Base-by-base conservation (phyloP, 768 basidiomycete species). In the Trametes meyenii region DNA sequence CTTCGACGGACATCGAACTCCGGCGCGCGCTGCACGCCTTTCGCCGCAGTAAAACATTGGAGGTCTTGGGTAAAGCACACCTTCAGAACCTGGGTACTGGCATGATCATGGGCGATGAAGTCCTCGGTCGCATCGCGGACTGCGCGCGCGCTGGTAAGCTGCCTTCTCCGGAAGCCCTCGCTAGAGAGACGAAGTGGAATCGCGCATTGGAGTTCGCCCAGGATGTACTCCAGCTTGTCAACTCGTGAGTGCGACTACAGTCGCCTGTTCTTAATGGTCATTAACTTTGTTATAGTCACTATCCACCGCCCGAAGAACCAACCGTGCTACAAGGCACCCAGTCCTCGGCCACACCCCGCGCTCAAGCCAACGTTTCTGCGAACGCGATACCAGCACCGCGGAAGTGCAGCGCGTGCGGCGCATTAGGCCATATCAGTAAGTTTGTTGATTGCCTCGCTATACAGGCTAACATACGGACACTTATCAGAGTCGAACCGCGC, bases 81-180 rank as follows among this genome's bases (percentile, higher is more conserved):
- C 54, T 66, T 8, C 23, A 46, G 7, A 51, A 66, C 40, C 51
- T 66, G 14, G 69, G 70, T 6, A 45, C 66, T 0, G 51, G 67
- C 21, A 23, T 70, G 2, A 23, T 75, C 24, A 55, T 74, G 55
- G 46, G 66, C 6, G 61, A 68, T 40, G 33, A 58, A 0, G 55
- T 71, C 5, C 51, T 73, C 16, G 50, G 55, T 1, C 65, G 68
- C 17, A 70, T 75, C 13, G 56, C 70, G 11, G 65, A 68, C 48
- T 71, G 69, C 38, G 69, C 71, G 1, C 73, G 69, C 21, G 63
- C 50, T 16, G 26, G 45, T 17, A 70, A 72, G 55, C 51, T 75
- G 11, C 17, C 52, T 0, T 57, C 56, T 0, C 2, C 55, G 1
- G 64, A 59, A 0, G 58, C 67, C 42, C 54, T 74, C 1, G 7